Evolutionary conservation across 1,139 yeast species (phyloP).

Genomic region (Blastobotrys capitulatus): DNA sequence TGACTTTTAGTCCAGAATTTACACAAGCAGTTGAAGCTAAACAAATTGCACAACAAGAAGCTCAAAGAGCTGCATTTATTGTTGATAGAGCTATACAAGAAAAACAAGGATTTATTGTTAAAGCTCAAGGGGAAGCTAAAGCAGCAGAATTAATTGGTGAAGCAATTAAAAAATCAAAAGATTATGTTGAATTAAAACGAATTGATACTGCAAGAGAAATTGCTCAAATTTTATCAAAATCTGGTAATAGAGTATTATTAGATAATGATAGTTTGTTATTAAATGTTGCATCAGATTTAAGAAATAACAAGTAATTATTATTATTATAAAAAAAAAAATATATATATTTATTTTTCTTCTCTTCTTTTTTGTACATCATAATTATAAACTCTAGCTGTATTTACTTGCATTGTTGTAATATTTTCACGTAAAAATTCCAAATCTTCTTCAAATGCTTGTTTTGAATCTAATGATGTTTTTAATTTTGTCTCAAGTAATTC

Average conservation of each 20-base stretch:
- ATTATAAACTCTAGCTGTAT: slow-evolving; percentile 89
- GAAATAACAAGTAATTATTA: slow-evolving; percentile 1
- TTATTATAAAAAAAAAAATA: neutral
- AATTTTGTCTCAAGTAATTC: slow-evolving; percentile 61
- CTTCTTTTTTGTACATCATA: slow-evolving; percentile 92
- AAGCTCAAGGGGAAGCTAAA: slow-evolving; percentile 97
- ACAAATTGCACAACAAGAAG: slow-evolving; percentile 99
- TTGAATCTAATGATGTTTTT: slow-evolving; percentile 54
- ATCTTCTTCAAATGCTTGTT: slow-evolving; percentile 67
- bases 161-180: slow-evolving; percentile 92
- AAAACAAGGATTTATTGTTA: slow-evolving; percentile 92
- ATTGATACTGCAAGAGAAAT: slow-evolving; percentile 96
- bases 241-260: slow-evolving; percentile 87
- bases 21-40: slow-evolving; percentile 97
- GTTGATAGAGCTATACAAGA: slow-evolving; percentile 98
- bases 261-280: slow-evolving; percentile 89
- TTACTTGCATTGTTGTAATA: slow-evolving; percentile 96
- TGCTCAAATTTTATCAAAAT: slow-evolving; percentile 74
- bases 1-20: slow-evolving; percentile 98
- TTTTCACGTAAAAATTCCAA: slow-evolving; percentile 84
- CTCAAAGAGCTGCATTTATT: slow-evolving; percentile 94
- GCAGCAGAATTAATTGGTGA: slow-evolving; percentile 98
- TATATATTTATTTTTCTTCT: slow-evolving; percentile 25
- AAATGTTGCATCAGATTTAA: slow-evolving; percentile 52
- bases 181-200: slow-evolving; percentile 93